A percentile compares a stretch with the other conserved stretches of the same genome.
phyloP scores from a whole-genome alignment of 2,329 filamentous ascomycete genomes.

The Drechslerella dactyloides region DNA sequence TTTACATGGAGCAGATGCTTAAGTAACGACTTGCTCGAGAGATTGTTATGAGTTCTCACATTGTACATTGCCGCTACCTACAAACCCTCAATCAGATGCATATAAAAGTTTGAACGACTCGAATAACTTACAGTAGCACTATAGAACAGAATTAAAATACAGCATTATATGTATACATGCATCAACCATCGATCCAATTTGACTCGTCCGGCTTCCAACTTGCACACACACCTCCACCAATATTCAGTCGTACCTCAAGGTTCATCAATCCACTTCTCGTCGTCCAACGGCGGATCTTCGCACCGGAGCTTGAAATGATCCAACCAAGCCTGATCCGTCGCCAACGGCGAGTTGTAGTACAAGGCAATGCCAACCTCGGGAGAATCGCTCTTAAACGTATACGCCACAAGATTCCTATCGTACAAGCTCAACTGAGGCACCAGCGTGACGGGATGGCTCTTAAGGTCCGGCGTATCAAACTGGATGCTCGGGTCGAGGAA shows the following conservation, averaged over 20 bases:
- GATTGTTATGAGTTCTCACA: no score
- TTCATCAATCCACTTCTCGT: neutral
- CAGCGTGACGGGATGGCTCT: neutral
- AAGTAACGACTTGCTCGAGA: no score
- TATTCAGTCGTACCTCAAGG: neutral
- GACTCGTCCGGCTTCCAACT: no score
- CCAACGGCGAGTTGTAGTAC: conserved; percentile 7
- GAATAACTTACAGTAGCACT: no score
- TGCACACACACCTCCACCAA: no score
- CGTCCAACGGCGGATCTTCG: neutral
- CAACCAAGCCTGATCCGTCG: neutral
- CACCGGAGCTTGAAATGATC: neutral
- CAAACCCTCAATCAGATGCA: no score
- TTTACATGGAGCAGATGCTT: no score
- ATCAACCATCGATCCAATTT: no score
- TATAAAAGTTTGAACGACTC: no score
- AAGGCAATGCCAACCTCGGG: conserved; percentile 5
- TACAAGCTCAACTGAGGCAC: neutral
- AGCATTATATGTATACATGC: no score
- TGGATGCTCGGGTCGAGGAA: neutral
- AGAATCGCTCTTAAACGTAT: conserved; percentile 13
- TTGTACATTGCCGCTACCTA: no score
- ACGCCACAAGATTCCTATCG: conserved; percentile 3
- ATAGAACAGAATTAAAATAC: no score
- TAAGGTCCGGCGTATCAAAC: neutral